phyloP scores from a whole-genome alignment of 352 stramenopile genomes.

The Pythium pyrilobum region DNA sequence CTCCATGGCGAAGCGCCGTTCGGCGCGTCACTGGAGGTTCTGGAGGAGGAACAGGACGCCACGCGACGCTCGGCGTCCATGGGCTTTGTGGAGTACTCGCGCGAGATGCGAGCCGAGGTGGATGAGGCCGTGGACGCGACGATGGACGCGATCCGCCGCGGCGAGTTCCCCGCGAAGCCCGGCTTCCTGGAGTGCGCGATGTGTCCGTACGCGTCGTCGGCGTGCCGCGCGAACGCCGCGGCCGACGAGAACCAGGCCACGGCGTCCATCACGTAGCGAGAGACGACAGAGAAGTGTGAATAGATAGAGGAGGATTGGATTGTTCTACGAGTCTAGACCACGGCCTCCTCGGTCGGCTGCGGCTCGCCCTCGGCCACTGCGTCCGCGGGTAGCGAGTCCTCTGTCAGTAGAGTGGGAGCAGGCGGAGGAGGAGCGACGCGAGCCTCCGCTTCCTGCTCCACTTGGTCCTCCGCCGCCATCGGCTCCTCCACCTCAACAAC shows the following conservation, averaged over 20 bases:
- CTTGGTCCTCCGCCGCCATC: not conserved
- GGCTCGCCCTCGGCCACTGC: no score
- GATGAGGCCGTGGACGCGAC: conserved; percentile 18
- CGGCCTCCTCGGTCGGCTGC: not conserved
- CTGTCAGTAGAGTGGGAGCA: no score
- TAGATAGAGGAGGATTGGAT: not conserved
- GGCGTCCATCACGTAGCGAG: not conserved
- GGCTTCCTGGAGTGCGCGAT: conserved; percentile 63
- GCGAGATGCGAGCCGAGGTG: conserved; percentile 26
- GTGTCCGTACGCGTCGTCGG: conserved; percentile 64
- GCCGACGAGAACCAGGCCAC: not conserved
- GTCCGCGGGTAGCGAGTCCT: no score
- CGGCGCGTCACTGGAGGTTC: conserved; percentile 56
- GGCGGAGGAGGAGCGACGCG: no score
- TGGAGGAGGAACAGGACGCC: conserved; percentile 22
- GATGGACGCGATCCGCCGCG: conserved; percentile 36
- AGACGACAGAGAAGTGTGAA: not conserved
- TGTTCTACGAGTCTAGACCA: conserved; percentile 1
- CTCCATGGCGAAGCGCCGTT: conserved; percentile 46
- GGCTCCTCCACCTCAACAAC: not conserved
- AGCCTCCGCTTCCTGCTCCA: no score
- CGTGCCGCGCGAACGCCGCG: conserved; percentile 28
- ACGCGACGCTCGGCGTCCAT: no score
- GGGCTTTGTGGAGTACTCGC: conserved; percentile 40
- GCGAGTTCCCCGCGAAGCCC: conserved; percentile 49